These are phyloP conservation scores for Pyropia haitanensis DNA, from an alignment of 23 red algal genomes.

Conservation along the genomic window DNA sequence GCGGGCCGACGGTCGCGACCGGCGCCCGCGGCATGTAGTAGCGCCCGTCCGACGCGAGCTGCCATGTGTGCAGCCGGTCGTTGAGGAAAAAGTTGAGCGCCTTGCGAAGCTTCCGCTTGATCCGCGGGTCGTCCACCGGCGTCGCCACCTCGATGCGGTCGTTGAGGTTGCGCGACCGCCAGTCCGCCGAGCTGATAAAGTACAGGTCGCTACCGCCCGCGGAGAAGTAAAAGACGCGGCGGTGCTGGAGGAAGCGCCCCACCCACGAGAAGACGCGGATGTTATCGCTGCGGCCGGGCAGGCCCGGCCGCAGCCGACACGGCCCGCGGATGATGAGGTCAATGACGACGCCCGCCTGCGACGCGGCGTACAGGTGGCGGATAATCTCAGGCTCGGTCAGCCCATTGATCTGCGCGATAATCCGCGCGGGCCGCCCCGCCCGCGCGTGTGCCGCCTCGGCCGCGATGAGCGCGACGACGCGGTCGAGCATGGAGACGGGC, in stretches of 20 bases:
- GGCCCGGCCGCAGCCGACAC: constrained; percentile 74
- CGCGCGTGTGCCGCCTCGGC: constrained; percentile 76
- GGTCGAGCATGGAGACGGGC: constrained; percentile 79
- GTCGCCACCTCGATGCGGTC: constrained; percentile 70
- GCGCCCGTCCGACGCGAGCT: constrained; percentile 72
- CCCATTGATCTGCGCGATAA: constrained; percentile 87
- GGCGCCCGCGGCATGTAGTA: constrained; percentile 39
- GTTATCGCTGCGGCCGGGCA: constrained; percentile 75
- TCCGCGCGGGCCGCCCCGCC: constrained; percentile 53
- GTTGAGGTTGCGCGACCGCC: constrained; percentile 77
- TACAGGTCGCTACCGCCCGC: constrained; percentile 56
- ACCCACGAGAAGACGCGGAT: constrained; percentile 82
- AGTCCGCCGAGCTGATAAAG: constrained; percentile 94
- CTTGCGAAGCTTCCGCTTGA: constrained; percentile 62
- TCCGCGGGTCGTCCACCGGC: constrained; percentile 59
- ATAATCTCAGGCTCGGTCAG: constrained; percentile 72
- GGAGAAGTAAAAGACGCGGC: constrained; percentile 80
- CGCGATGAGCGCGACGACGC: constrained; percentile 63
- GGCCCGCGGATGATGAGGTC: constrained; percentile 78
- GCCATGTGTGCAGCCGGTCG: constrained; percentile 60
- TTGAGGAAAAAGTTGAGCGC: constrained; percentile 49
- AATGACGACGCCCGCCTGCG: constrained; percentile 72
- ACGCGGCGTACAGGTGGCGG: constrained; percentile 72
- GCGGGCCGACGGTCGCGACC: no score
- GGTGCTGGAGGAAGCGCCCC: constrained; percentile 82